Percentiles rank a stretch among this genome's conserved stretches.
These are phyloP conservation scores for Hypoxylon crocopeplum DNA, from an alignment of 495 filamentous ascomycete species.

Conservation along the genomic window DNA sequence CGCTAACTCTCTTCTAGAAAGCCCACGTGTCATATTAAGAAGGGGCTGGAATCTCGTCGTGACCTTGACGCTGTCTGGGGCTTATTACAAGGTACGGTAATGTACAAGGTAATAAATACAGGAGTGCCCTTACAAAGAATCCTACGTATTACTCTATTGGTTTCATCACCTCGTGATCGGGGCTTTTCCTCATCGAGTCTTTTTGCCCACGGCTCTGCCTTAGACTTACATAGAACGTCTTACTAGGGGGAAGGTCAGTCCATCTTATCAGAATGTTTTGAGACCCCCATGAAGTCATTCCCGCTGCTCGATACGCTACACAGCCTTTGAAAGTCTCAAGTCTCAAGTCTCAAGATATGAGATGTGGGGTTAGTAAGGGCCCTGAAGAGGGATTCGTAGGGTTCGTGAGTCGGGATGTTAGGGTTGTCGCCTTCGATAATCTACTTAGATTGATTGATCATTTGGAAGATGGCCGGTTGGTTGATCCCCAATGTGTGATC, in stretches of 20 bases:
- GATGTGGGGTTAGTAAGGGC: slow-evolving; percentile 21
- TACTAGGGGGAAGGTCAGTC: slow-evolving; percentile 6
- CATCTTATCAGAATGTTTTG: slow-evolving; percentile 21
- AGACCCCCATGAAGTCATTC: slow-evolving; percentile 13
- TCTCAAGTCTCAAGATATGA: too few species aligned
- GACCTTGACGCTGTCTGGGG: slow-evolving; percentile 25
- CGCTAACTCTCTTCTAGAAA: slow-evolving; percentile 33
- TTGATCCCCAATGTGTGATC: slow-evolving; percentile 35
- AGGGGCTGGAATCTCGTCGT: slow-evolving; percentile 33
- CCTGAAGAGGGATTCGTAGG: background rate
- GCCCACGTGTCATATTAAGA: slow-evolving; percentile 39
- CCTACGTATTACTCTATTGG: slow-evolving; percentile 28
- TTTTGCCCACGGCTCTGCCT: slow-evolving; percentile 7
- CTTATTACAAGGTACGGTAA: too few species aligned
- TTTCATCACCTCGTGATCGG: slow-evolving; percentile 30
- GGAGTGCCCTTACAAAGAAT: slow-evolving; percentile 17
- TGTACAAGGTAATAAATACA: too few species aligned
- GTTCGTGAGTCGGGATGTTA: slow-evolving; percentile 32
- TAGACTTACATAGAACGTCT: background rate
- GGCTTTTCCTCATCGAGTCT: slow-evolving; percentile 26
- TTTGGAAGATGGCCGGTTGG: slow-evolving; percentile 42
- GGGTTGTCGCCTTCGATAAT: slow-evolving; percentile 36
- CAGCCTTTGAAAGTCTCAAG: background rate
- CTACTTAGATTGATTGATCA: slow-evolving; percentile 40
- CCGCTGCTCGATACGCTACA: background rate